These are phyloP conservation scores for Suhomyces sp. DNA, from an alignment of 805 yeast species.

Conservation along the genomic window DNA sequence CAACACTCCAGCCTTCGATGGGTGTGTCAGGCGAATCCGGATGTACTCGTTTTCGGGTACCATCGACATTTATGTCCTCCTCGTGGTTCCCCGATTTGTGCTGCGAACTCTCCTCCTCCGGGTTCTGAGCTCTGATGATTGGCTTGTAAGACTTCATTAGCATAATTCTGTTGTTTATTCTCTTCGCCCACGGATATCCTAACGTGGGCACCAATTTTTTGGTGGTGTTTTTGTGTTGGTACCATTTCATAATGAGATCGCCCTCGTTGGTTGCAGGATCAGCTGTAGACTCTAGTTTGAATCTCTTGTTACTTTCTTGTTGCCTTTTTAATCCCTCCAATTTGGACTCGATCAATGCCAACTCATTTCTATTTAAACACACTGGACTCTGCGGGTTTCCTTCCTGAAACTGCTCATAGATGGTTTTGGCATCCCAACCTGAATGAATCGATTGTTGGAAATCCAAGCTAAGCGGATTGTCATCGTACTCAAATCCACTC, in stretches of 20 bases:
- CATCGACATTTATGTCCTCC: not conserved
- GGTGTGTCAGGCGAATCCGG: slow-evolving; percentile 5
- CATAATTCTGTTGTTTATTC: slow-evolving; percentile 23
- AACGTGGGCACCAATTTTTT: slow-evolving; percentile 28
- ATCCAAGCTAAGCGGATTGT: slow-evolving; percentile 16
- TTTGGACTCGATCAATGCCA: not conserved
- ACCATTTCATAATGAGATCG: not conserved
- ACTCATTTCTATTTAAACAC: not conserved
- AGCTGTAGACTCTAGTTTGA: not conserved
- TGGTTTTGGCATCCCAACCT: slow-evolving; percentile 19
- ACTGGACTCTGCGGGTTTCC: not conserved
- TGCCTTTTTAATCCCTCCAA: not conserved
- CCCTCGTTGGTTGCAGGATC: not conserved
- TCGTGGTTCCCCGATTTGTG: not conserved
- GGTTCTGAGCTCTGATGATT: slow-evolving; percentile 2
- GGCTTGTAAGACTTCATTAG: slow-evolving; percentile 31
- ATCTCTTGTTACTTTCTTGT: not conserved
- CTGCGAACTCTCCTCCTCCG: not conserved
- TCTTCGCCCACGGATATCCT: slow-evolving; percentile 32
- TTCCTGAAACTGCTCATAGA: not conserved
- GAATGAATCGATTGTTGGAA: slow-evolving; percentile 19
- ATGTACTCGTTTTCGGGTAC: not conserved
- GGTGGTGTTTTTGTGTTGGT: slow-evolving; percentile 6
- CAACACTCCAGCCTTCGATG: slow-evolving; percentile 24
- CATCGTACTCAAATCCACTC: not conserved